These are phyloP conservation scores for Populus davidiana DNA, from an alignment of 345 rosid genomes.

Conservation along the genomic window DNA sequence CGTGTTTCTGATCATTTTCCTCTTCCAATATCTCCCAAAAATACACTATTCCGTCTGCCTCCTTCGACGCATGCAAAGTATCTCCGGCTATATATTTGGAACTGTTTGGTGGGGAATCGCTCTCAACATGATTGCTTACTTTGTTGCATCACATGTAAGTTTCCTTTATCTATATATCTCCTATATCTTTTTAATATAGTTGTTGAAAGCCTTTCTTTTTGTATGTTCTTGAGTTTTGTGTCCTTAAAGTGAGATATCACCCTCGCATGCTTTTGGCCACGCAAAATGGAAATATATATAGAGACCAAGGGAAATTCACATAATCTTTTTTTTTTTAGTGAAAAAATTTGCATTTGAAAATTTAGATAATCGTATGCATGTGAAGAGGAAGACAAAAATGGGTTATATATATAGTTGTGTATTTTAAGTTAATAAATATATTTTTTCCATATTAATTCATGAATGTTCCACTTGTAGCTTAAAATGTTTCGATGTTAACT, in stretches of 20 bases:
- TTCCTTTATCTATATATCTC: not conserved
- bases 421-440: no score
- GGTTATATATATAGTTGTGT: no score
- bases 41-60: slow-evolving; percentile 83
- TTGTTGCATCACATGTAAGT: slow-evolving; percentile 93
- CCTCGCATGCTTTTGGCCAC: no score
- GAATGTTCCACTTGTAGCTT: no score
- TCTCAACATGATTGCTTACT: slow-evolving; percentile 89
- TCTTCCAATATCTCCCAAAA: slow-evolving; percentile 94
- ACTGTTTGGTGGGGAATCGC: slow-evolving; percentile 98
- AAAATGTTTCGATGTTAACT: no score
- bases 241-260: not conserved
- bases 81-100: slow-evolving; percentile 91
- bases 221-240: not conserved
- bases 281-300: no score
- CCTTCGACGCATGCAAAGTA: slow-evolving; percentile 78
- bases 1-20: slow-evolving; percentile 55
- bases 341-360: no score
- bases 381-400: no score
- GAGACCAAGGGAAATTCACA: no score
- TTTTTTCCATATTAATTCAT: no score
- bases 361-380: no score
- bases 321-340: no score
- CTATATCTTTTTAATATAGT: not conserved
- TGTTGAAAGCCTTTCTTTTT: not conserved